Evolutionary conservation across 78 protist species (phyloP).

Genomic region (Dictyostelium brefeldianum): DNA sequence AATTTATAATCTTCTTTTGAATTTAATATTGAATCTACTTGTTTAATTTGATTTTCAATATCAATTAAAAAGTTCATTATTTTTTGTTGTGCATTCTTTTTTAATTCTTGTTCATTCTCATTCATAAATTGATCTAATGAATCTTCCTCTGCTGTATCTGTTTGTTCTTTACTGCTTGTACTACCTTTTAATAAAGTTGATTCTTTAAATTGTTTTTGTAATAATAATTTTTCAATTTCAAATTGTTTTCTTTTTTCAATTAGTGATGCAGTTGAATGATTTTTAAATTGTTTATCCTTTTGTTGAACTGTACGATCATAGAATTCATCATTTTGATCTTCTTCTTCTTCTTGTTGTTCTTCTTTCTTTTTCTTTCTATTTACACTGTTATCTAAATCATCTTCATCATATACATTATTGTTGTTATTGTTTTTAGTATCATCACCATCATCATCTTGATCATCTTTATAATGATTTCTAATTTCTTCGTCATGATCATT

Average conservation of each 20-base stretch:
- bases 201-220: constrained; percentile 36
- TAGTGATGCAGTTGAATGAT: neutral
- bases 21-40: constrained; percentile 22
- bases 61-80: neutral
- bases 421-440: neutral
- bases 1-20: constrained; percentile 18
- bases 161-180: neutral
- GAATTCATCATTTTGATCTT: constrained; percentile 41
- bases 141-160: neutral
- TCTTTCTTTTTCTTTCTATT: neutral
- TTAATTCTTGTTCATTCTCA: constrained; percentile 29
- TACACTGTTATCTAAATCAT: neutral
- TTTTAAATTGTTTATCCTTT: constrained; percentile 24
- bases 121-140: constrained; percentile 52
- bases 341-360: neutral
- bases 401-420: constrained; percentile 9
- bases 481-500: constrained; percentile 37
- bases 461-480: constrained; percentile 22
- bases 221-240: neutral
- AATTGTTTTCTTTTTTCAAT: constrained; percentile 10
- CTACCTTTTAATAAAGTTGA: neutral
- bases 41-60: neutral
- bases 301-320: constrained; percentile 54
- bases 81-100: constrained; percentile 50
- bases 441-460: constrained; percentile 20